Evolutionary conservation across 305 asterid species (phyloP), one percentile per base, ranked within the genome.

Genomic region (Rubia tinctorum): DNA sequence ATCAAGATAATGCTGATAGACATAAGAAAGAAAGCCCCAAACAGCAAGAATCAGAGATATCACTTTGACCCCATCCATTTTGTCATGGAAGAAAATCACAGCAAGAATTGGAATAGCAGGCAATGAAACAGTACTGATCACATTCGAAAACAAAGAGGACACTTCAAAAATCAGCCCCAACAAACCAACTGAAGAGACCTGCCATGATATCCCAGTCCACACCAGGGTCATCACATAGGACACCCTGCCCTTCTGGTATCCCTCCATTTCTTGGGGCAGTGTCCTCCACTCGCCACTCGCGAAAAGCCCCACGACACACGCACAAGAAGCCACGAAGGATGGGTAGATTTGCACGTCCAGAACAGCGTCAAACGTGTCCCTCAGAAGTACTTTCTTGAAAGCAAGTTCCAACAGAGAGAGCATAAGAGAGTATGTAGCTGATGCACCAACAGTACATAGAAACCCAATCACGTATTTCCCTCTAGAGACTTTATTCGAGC

Each of bases 51-150:
- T 5, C 76, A 83, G 60, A 13, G 84, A 66, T 18, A 83, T 75
- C 2, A 78, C 73, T 64, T 83, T 83, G 42, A 73, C 77, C 3
- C 86, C 86, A 71, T 80, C 81, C 86, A 83, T 83, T 69, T 73
- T 83, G 44, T 83, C 86, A 61, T 71, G 71, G 69, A 78, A 83
- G 27, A 80, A 72, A 34, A 83, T 60, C 71, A 83, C 84, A 43
- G 82, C 82, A 80, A 80, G 73, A 65, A 83, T 68, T 8, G 86
- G 84, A 71, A 80, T 60, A 27, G 66, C 53, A n/a, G 84, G 84
- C 75, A 77, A 53, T 4, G 77, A 69, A 20, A 80, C 6, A 8
- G 82, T 80, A 66, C 84, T 78, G 23, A 82, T 76, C 11, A 82
- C 83, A 71, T 82, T 82, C 4, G 86, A 68, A 34, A 82, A 82